Evolutionary conservation across 257 asterid genomes (phyloP), one percentile per base, ranked within the genome.

Genomic region (Jacaranda mimosifolia): DNA sequence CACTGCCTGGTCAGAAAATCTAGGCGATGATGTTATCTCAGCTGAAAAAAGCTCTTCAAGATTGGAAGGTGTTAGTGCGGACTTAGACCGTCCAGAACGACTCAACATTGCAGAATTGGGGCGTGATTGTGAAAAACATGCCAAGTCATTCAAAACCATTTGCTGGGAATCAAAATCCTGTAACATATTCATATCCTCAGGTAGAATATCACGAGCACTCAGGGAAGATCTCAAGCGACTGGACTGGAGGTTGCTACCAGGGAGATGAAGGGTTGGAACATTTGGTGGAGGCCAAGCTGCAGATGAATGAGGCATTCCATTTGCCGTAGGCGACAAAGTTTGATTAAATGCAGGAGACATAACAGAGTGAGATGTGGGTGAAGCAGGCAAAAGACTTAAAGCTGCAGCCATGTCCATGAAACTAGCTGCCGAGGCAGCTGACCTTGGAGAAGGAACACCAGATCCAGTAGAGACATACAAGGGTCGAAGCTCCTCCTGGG

Each of bases 321-420:
- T 94, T 4, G 86, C 90, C 4, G 91, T 82, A 18, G 99, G 98
- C 0, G 99, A 92, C 83, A 91, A 83, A 5, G 90, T 83, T 70
- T 83, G 97, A 72, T 87, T 91, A 65, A 88, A 91, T 19, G 91
- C 86, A 63, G 98, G 94, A 69, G 98, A 88, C 96, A 89, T 88
- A 49, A 85, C 85, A 32, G 92, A 42, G 68, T 89, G 97, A 0
- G 94, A 80, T 7, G 97, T 86, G 12, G 99, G 99, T 11, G 99
- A 94, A 15, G 96, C 90, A 58, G 99, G 97, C 72, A 92, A 57
- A 32, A 89, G 87, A 68, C 81, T 91, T 82, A 92, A 73, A 4
- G 97, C 97, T 6, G 97, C 80, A 63, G 99, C 94, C 97, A 93
- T 91, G 83, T 95, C 98, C 99, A 95, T 95, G 70, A 87, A 91